phyloP scores from a whole-genome alignment of 164 flowering plant species.

The Buxus sempervirens region DNA sequence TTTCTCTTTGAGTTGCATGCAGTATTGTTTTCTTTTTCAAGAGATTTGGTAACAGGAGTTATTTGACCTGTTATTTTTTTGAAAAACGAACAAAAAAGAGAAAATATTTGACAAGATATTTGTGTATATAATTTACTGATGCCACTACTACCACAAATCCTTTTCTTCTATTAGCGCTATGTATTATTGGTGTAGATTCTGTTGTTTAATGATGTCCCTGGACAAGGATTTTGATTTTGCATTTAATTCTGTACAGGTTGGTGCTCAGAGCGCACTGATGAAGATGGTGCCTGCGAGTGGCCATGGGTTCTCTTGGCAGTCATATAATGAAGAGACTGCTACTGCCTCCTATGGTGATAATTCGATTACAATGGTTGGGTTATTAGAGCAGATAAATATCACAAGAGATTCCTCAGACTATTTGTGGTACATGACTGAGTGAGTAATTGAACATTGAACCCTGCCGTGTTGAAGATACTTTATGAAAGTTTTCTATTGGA shows the following conservation, averaged over 20 bases:
- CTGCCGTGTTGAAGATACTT: neutral
- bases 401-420: conserved; percentile 80
- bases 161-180: too few species aligned
- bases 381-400: conserved; percentile 68
- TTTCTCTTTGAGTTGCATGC: too few species aligned
- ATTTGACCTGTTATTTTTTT: too few species aligned
- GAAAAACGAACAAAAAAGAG: too few species aligned
- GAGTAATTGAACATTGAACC: conserved; percentile 28
- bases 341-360: conserved; percentile 41
- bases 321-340: conserved; percentile 64
- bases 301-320: conserved; percentile 57
- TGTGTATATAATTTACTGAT: too few species aligned
- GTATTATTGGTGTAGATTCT: too few species aligned
- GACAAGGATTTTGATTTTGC: conserved; percentile 9
- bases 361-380: conserved; percentile 36
- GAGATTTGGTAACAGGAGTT: too few species aligned
- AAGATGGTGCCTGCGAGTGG: conserved; percentile 38
- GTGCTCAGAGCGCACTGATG: conserved; percentile 44
- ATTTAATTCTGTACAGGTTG: conserved; percentile 39
- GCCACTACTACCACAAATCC: too few species aligned
- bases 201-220: neutral
- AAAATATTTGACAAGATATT: too few species aligned
- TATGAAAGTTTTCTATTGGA: neutral
- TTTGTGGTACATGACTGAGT: conserved; percentile 91
- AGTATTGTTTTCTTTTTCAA: too few species aligned